Conservation (phyloP, 192 early-diverging fungal species). For the Umbelopsis sp. region DNA sequence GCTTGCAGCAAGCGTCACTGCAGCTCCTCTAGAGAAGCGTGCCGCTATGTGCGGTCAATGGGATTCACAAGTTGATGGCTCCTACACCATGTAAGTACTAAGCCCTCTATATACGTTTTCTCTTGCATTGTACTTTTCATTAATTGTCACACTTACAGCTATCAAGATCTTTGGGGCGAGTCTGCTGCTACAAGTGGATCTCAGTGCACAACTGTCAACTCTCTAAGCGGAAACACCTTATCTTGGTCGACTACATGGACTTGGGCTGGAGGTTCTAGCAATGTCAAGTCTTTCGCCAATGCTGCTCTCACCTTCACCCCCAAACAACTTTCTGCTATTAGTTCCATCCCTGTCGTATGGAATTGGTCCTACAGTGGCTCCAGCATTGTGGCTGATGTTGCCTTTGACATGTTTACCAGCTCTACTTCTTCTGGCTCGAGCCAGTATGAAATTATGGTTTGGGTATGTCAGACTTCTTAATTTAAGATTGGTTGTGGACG, state of each 20-base stretch:
- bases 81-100: neutral
- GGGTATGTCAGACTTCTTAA: neutral
- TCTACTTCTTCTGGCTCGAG: neutral
- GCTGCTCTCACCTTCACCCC: neutral
- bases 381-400: conserved; percentile 7
- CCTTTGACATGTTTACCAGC: conserved; percentile 16
- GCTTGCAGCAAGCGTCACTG: neutral
- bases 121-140: too few species aligned
- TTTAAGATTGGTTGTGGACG: too few species aligned
- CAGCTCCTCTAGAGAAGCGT: conserved; percentile 1
- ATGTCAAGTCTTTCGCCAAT: conserved; percentile 17
- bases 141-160: neutral
- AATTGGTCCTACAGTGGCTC: conserved; percentile 9
- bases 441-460: conserved; percentile 15
- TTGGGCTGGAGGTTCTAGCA: conserved; percentile 8
- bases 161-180: conserved; percentile 1
- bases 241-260: conserved; percentile 1
- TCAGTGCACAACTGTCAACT: neutral
- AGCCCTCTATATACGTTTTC: neutral
- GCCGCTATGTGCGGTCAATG: neutral
- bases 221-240: neutral
- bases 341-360: neutral
- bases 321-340: neutral
- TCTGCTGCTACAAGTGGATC: conserved; percentile 1
- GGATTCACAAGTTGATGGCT: neutral